Evolutionary conservation across 192 early-diverging fungal species (phyloP), one percentile per base, ranked within the genome.

Genomic region (Cladochytrium replicatum): DNA sequence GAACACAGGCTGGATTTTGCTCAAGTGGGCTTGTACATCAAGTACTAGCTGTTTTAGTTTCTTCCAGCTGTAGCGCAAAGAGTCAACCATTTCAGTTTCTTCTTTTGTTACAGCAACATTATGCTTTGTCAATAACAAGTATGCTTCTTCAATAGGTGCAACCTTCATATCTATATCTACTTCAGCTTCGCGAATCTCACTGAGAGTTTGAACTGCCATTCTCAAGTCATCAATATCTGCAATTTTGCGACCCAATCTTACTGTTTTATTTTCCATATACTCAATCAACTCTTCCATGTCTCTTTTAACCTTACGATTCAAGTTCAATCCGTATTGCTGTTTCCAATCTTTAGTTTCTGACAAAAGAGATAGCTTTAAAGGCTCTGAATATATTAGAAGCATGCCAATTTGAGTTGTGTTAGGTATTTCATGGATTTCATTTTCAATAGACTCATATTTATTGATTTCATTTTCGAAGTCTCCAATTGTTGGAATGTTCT

Each of bases 161-260:
- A 81, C 77, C 32, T 78, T 78, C 77, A 81, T 80, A 52, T 81
- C 78, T 45, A 81, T 76, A 46, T 81, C 78, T 6, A 81, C 77
- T 52, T 81, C 78, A 0, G 77, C 58, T 46, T 81, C 74, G 25
- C 78, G 54, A 44, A 81, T 81, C 48, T 72, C 74, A 25, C 63
- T 70, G 24, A 81, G 67, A 9, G 77, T 81, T 29, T 71, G 64
- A 11, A 81, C 78, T 8, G 75, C 78, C 54, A 77, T 63, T 11
- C 77, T 48, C 15, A 81, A 61, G 39, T 81, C 78, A 41, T 81
- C 78, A 57, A 81, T 81, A 51, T 80, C 78, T 8, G 63, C 55
- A 31, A 81, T 80, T 48, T 81, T 80, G 25, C 77, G 64, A 31
- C 64, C 63, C 5, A 81, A 58, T 43, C 60, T 53, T 28, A 80